Base-by-base conservation (phyloP, 2,329 filamentous ascomycete species). In the Coniochaeta sp. region DNA sequence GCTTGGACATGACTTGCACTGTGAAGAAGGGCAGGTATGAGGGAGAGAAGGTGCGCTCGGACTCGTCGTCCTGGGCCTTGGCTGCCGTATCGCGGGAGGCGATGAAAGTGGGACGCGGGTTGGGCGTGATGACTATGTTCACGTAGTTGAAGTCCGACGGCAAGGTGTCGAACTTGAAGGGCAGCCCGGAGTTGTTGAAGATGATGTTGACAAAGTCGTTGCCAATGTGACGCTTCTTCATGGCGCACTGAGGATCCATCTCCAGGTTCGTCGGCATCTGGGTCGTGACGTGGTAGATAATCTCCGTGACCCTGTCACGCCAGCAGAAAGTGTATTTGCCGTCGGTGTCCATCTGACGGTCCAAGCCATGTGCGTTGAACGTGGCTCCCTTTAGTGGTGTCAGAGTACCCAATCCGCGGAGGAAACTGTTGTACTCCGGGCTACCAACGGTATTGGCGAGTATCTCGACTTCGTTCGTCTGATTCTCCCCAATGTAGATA, bases 121-220 rank as follows among this genome's bases (percentile, higher is more conserved):
- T 88, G 0, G 94, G 94, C 2, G 89, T 89, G 63, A 99, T 92
- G 60, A 97, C 87, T 61, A 99, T 97, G 65, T 96, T 91, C 64
- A 99, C 91, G 63, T 89, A 96, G 65, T 96, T 97, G 75, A 99
- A 96, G 52, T 92, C 87, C 0, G 91, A 95, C 0, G 90, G 90
- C 60, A 99, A 95, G 0, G 89, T 96, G 65, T 96, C 83, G 65
- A 96, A 95, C 51, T 81, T 79, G 72, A 96, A 97, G 0, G 88
- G 86, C 47, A 85, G 68, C n/a, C 94, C 92, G 2, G 91, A 96
- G 62, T 95, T 90, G 66, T 99, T 99, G 77, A 95, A 99, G 53
- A 99, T 86, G 60, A 99, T 95, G 65, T 96, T 97, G 64, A 99
- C 94, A 66, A 89, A 95, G 67, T 97, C 94, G 64, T 99, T 99